These are phyloP conservation scores for Trypanosoma rangeli DNA, from an alignment of 208 protist species.

Conservation along the genomic window DNA sequence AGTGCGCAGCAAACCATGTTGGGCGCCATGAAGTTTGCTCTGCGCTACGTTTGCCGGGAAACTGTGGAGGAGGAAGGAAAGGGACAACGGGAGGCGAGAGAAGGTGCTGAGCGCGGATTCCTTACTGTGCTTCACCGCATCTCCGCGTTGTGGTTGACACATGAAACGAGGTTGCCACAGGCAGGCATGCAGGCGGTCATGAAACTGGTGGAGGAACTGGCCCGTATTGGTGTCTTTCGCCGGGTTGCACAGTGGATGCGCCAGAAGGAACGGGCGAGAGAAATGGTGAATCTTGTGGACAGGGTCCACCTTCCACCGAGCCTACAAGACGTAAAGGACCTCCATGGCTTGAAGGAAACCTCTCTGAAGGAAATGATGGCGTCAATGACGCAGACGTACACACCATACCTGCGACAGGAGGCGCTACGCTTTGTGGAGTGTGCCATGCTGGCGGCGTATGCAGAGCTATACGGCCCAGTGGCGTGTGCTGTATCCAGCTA, in stretches of 20 bases:
- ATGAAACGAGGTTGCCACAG: slow-evolving; percentile 15
- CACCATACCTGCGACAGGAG: slow-evolving; percentile 69
- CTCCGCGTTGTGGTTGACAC: slow-evolving; percentile 40
- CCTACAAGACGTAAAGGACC: slow-evolving; percentile 41
- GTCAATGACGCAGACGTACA: slow-evolving; percentile 67
- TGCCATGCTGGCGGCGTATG: slow-evolving; percentile 66
- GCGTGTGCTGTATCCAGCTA: slow-evolving; percentile 29
- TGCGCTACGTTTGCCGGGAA: slow-evolving; percentile 23
- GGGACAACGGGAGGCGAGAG: not conserved
- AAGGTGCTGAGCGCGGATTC: slow-evolving; percentile 26
- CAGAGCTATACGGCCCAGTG: slow-evolving; percentile 71
- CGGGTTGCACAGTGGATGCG: slow-evolving; percentile 31
- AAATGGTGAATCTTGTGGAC: slow-evolving; percentile 11
- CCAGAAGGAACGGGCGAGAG: slow-evolving; percentile 14
- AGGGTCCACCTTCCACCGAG: slow-evolving; percentile 36
- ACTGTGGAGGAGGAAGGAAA: slow-evolving; percentile 1
- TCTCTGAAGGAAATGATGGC: slow-evolving; percentile 54
- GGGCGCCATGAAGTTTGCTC: slow-evolving; percentile 26
- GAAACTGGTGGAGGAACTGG: slow-evolving; percentile 29
- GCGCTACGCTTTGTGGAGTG: slow-evolving; percentile 63
- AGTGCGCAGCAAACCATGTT: slow-evolving; percentile 27
- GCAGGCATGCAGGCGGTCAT: slow-evolving; percentile 17
- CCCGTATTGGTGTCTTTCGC: slow-evolving; percentile 25
- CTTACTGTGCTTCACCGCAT: slow-evolving; percentile 56
- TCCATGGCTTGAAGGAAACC: slow-evolving; percentile 33